Evolutionary conservation across 441 rosid species (phyloP).

Genomic region (Corymbia citriodora): DNA sequence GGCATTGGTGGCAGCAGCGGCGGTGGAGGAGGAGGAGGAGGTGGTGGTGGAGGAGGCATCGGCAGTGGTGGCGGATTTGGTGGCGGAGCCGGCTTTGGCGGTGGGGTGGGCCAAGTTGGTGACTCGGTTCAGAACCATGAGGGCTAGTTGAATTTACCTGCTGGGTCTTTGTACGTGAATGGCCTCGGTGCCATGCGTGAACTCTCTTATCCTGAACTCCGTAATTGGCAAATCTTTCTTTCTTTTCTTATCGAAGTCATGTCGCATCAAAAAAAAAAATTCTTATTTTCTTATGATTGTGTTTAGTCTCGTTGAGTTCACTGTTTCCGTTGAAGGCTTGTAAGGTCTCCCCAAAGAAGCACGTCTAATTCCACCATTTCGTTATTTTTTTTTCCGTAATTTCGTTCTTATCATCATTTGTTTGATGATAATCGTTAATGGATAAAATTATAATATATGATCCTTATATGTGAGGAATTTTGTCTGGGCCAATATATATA

Average conservation of each 20-base stretch:
- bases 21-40: not conserved
- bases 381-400: not conserved
- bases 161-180: not conserved
- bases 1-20: not conserved
- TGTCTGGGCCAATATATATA: not conserved
- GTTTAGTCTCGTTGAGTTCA: not conserved
- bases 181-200: not conserved
- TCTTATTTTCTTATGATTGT: not conserved
- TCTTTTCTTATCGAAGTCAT: not conserved
- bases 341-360: not conserved
- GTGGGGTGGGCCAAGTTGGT: not conserved
- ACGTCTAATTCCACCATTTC: not conserved
- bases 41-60: not conserved
- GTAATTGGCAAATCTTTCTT: not conserved
- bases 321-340: not conserved
- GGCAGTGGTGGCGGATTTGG: not conserved
- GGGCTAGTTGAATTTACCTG: not conserved
- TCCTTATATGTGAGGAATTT: not conserved
- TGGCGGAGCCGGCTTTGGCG: not conserved
- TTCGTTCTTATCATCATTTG: not conserved
- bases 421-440: not conserved
- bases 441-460: not conserved
- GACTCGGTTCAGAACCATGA: not conserved
- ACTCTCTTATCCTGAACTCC: not conserved
- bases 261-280: not conserved